Evolutionary conservation across 2,329 filamentous ascomycete species (phyloP).

Genomic region (Leptosphaerulina australis): DNA sequence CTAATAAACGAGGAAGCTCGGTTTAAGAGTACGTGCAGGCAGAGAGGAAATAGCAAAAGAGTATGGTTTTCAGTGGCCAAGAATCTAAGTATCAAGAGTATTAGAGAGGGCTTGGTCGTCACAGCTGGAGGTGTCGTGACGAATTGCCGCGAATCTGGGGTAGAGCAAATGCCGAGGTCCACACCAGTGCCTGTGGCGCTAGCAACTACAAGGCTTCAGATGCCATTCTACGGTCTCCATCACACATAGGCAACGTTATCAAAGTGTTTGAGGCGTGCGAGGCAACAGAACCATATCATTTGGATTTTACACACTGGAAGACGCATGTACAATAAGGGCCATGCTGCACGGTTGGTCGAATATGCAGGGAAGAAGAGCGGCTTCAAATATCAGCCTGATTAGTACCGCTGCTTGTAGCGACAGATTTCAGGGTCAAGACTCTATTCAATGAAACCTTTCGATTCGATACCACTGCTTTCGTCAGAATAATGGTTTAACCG

Average conservation of each 20-base stretch:
- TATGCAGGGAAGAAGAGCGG: neutral
- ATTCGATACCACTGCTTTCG: conserved; percentile 46
- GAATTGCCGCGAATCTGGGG: conserved; percentile 34
- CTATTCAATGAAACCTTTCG: conserved; percentile 52
- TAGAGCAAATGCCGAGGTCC: conserved; percentile 32
- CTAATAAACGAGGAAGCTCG: neutral
- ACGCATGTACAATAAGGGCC: neutral
- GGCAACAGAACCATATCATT: neutral
- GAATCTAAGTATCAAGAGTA: too few species aligned
- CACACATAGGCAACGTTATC: neutral
- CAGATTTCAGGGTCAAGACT: conserved; percentile 50
- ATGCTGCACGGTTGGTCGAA: neutral
- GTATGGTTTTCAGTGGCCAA: too few species aligned
- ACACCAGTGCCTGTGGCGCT: conserved; percentile 3
- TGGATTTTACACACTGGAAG: neutral
- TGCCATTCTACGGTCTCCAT: neutral
- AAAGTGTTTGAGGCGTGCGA: too few species aligned
- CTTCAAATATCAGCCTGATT: conserved; percentile 27
- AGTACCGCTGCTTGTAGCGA: conserved; percentile 50
- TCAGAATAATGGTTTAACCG: conserved; percentile 43
- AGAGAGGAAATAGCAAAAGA: neutral
- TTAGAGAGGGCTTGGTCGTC: neutral
- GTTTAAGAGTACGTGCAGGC: neutral
- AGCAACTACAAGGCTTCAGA: neutral
- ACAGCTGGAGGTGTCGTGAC: conserved; percentile 24